Conservation (phyloP, 2,329 filamentous ascomycete species). For the Colletotrichum simmondsii region DNA sequence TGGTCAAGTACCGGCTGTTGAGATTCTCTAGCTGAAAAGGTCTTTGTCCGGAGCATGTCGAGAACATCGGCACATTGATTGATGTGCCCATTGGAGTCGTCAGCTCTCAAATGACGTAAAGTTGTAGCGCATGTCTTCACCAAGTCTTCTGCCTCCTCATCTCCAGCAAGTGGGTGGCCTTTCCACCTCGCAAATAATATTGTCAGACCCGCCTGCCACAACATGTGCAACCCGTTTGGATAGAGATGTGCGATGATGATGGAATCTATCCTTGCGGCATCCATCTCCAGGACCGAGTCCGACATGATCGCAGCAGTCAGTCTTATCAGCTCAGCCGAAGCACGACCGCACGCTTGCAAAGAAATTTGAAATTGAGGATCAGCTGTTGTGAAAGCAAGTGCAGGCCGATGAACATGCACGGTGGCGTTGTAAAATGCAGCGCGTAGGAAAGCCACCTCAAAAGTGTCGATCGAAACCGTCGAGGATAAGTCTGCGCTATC, state of each 20-base stretch:
- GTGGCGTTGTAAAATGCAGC: conserved; percentile 36
- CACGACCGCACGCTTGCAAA: conserved; percentile 34
- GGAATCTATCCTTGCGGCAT: neutral
- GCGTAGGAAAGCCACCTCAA: conserved; percentile 31
- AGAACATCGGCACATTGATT: conserved; percentile 38
- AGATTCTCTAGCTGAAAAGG: conserved; percentile 31
- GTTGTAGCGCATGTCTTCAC: conserved; percentile 34
- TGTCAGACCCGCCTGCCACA: conserved; percentile 40
- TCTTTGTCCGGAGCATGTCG: conserved; percentile 36
- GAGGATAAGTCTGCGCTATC: conserved; percentile 3
- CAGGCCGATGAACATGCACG: conserved; percentile 40
- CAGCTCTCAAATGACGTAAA: conserved; percentile 24
- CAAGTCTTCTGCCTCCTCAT: conserved; percentile 31
- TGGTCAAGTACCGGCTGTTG: conserved; percentile 30
- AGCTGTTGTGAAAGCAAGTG: conserved; percentile 38
- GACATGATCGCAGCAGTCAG: neutral
- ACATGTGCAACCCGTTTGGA: conserved; percentile 40
- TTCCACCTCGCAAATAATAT: conserved; percentile 40
- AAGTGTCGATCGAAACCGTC: neutral
- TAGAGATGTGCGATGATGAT: conserved; percentile 35
- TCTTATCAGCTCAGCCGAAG: conserved; percentile 28
- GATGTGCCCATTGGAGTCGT: conserved; percentile 32
- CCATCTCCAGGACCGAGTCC: neutral
- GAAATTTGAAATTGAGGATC: conserved; percentile 37
- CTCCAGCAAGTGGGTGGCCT: conserved; percentile 20